Evolutionary conservation across 768 basidiomycete species (phyloP), one percentile per base, ranked within the genome.

Genomic region (Calocera cornea): DNA sequence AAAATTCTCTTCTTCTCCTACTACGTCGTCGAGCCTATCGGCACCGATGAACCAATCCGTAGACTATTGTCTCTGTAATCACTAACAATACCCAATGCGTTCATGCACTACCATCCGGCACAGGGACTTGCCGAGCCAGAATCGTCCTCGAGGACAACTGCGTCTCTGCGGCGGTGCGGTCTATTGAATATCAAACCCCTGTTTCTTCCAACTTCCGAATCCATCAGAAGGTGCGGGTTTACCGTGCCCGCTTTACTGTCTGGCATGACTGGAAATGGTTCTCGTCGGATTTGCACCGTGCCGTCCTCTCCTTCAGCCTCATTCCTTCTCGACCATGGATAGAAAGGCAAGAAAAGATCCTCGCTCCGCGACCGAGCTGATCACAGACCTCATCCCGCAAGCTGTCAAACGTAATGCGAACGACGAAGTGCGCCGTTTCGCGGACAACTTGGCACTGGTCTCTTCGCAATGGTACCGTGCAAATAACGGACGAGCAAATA

Each of bases 1-100:
- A 94, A 95, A 76, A 79, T 92, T 49, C 75, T 86, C 29, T 89
- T 89, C 79, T 85, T 89, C 74, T 82, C 79, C 67, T 84, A 84
- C 75, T 85, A 84, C 38, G 76, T 79, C 34, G 75, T 81, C 8
- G 71, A 73, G 14, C 77, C 79, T 50, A 77, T 82, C 17, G 80
- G 80, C 14, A 17, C 41, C 14, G 24, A 27, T 27, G 54, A 33
- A 33, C 54, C 54, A 7, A 60, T 60, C 19, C 27, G 54, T 33
- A 60, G 54, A 60, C 22, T 60, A 60, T 33, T 60, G 24, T 60
- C 54, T 33, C 54, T 60, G 24, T 60, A 60, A 33, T 60, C 31
- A 24, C 40, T 47, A 47, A 24, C 44, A 38, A 38, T 47, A 19
- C 44, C 44, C 44, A 24, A 47, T 3, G 36, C 36, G 14, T 38